Conservation (phyloP, 2,329 filamentous ascomycete genomes). For the Exophiala calicioides region DNA sequence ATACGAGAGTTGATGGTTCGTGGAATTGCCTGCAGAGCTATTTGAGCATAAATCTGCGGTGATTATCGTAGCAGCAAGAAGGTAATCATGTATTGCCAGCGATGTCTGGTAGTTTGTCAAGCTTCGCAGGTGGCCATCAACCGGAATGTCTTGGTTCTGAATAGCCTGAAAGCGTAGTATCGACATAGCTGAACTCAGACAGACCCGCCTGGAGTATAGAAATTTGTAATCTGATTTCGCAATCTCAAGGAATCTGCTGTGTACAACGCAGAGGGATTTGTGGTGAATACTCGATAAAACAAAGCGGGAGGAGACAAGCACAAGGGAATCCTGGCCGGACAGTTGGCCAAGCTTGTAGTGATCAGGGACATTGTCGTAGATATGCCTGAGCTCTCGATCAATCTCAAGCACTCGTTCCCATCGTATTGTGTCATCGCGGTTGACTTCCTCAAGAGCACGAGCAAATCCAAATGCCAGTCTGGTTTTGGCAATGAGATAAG, state of each 20-base stretch:
- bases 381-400: slow-evolving; percentile 57
- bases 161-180: slow-evolving; percentile 75
- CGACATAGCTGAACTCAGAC: slow-evolving; percentile 81
- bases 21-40: background rate
- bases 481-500: slow-evolving; percentile 15
- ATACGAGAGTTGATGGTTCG: slow-evolving; percentile 44
- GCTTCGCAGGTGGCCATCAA: slow-evolving; percentile 68
- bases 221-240: slow-evolving; percentile 78
- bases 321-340: slow-evolving; percentile 63
- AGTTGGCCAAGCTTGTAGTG: slow-evolving; percentile 68
- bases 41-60: slow-evolving; percentile 65
- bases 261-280: slow-evolving; percentile 83
- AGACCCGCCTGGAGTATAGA: slow-evolving; percentile 76
- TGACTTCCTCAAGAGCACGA: slow-evolving; percentile 44
- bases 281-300: slow-evolving; percentile 81
- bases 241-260: slow-evolving; percentile 79
- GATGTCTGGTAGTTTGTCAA: slow-evolving; percentile 78
- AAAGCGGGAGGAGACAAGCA: slow-evolving; percentile 75
- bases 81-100: slow-evolving; percentile 78
- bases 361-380: slow-evolving; percentile 68
- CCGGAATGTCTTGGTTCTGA: slow-evolving; percentile 71
- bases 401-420: slow-evolving; percentile 64
- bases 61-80: slow-evolving; percentile 81
- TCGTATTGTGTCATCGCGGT: slow-evolving; percentile 44
- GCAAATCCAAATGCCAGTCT: slow-evolving; percentile 40